A percentile compares a stretch with the other conserved stretches of the same genome.
phyloP scores from a whole-genome alignment of 2,329 filamentous ascomycete species.

The Cladosporium sp. region DNA sequence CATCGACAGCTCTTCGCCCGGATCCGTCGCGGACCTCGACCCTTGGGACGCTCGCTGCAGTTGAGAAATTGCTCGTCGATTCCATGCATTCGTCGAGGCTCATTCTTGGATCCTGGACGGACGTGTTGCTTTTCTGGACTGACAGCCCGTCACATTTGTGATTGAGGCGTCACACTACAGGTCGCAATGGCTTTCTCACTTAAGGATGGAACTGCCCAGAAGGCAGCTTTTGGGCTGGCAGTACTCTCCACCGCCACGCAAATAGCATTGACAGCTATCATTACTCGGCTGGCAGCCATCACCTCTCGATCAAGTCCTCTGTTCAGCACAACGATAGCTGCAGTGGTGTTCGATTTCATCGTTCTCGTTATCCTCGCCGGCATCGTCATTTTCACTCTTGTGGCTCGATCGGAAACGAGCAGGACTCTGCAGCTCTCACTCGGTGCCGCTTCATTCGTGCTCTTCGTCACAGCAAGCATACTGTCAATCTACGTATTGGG shows the following conservation, averaged over 20 bases:
- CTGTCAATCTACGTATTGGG: conserved; percentile 20
- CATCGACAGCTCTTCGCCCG: neutral
- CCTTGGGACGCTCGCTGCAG: conserved; percentile 8
- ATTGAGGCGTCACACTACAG: neutral
- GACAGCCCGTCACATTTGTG: conserved; percentile 4
- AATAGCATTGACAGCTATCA: conserved; percentile 19
- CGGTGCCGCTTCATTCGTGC: conserved; percentile 13
- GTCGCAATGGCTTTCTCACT: conserved; percentile 6
- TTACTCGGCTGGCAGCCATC: conserved; percentile 18
- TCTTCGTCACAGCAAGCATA: conserved; percentile 17
- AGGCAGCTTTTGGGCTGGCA: conserved; percentile 8
- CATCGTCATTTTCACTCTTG: conserved; percentile 13
- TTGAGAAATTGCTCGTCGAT: conserved; percentile 7
- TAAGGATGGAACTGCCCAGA: conserved; percentile 6
- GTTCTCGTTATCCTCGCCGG: conserved; percentile 18
- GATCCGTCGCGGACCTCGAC: neutral
- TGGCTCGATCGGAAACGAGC: conserved; percentile 12
- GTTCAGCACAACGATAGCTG: conserved; percentile 18
- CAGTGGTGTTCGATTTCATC: conserved; percentile 21
- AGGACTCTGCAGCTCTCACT: conserved; percentile 14
- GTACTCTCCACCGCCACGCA: conserved; percentile 18
- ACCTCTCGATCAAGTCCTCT: conserved; percentile 9
- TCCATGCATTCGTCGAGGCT: conserved; percentile 9
- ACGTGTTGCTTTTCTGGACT: conserved; percentile 5
- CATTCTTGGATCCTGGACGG: conserved; percentile 9